Conservation (phyloP, 257 asterid species). For the Nicotiana tabacum region DNA sequence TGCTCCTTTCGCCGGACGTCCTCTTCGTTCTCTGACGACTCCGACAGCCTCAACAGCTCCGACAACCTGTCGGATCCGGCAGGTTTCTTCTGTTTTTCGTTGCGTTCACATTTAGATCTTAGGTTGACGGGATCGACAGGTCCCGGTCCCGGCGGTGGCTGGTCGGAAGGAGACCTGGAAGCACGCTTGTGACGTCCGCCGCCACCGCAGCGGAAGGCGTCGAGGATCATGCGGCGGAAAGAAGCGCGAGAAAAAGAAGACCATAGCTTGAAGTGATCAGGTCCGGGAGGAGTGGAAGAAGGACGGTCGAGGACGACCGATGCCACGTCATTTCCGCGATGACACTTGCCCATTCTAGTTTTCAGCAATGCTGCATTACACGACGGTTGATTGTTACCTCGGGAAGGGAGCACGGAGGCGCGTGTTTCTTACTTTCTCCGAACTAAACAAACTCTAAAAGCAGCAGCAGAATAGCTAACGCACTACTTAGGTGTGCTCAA, state of each 20-base stretch:
- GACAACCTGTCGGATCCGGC: constrained; percentile 60
- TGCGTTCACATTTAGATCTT: constrained; percentile 19
- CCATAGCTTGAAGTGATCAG: constrained; percentile 44
- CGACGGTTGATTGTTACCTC: neutral
- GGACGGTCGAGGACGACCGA: constrained; percentile 59
- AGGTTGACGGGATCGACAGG: neutral
- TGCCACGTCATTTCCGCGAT: constrained; percentile 34
- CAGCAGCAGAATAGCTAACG: neutral
- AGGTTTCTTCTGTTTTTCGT: neutral
- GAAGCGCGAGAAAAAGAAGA: constrained; percentile 24
- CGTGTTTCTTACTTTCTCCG: neutral
- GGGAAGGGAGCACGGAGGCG: neutral
- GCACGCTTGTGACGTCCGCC: constrained; percentile 18
- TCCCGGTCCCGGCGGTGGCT: neutral
- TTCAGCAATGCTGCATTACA: constrained; percentile 4
- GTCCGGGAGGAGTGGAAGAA: neutral
- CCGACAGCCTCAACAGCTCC: constrained; percentile 62
- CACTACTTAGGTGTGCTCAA: neutral
- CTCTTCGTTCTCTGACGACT: constrained; percentile 61
- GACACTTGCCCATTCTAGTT: constrained; percentile 37
- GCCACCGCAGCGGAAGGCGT: constrained; percentile 70
- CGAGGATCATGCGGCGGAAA: constrained; percentile 48
- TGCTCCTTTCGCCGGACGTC: constrained; percentile 52
- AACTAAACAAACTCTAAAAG: neutral
- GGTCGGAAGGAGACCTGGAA: constrained; percentile 12